These are phyloP conservation scores for Closterium sp. DNA, from an alignment of 139 green algal genomes.

Conservation along the genomic window DNA sequence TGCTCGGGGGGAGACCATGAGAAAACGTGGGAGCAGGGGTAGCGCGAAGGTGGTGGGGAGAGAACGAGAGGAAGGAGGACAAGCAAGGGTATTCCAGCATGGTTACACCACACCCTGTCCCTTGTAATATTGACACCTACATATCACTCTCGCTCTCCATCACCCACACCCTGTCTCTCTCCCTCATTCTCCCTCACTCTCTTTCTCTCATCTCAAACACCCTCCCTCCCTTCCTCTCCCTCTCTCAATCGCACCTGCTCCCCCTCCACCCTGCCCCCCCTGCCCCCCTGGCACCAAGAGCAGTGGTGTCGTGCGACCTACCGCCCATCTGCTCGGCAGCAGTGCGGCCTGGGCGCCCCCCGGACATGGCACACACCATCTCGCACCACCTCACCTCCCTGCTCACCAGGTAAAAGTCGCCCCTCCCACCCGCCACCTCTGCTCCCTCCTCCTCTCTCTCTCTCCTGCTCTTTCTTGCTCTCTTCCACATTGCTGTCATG, in stretches of 20 bases:
- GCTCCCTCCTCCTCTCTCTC: background rate
- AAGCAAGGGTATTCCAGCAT: too few species aligned
- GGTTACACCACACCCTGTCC: too few species aligned
- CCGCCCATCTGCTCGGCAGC: conserved; percentile 63
- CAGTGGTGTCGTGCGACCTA: conserved; percentile 65
- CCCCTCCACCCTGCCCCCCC: too few species aligned
- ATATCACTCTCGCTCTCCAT: too few species aligned
- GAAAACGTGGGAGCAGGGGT: background rate
- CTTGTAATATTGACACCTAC: too few species aligned
- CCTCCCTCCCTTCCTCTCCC: too few species aligned
- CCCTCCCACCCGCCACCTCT: background rate
- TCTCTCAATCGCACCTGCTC: too few species aligned
- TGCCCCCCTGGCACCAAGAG: background rate
- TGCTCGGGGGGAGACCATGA: background rate
- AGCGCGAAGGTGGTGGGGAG: background rate
- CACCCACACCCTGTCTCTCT: too few species aligned
- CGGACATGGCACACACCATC: background rate
- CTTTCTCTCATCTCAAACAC: too few species aligned
- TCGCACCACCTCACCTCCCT: conserved; percentile 12
- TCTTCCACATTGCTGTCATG: too few species aligned
- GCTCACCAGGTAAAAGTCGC: background rate
- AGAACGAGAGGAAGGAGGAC: too few species aligned
- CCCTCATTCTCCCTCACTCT: too few species aligned
- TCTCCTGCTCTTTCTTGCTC: background rate
- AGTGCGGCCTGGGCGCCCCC: conserved; percentile 42